Evolutionary conservation across 352 stramenopile genomes (phyloP), one percentile per base, ranked within the genome.

Genomic region (Pythium volutum): DNA sequence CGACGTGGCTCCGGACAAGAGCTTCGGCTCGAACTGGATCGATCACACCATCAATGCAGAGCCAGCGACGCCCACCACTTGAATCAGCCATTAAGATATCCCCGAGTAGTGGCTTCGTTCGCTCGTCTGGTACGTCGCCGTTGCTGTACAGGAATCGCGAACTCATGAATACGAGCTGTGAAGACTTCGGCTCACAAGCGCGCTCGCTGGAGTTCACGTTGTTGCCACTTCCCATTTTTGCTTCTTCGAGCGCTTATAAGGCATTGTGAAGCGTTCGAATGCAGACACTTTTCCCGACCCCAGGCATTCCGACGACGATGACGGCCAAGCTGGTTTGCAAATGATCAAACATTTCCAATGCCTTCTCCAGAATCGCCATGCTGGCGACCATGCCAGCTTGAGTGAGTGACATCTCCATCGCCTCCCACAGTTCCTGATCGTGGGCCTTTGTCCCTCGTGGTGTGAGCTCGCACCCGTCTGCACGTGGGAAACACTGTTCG

Each of bases 231-330:
- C 20, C 12, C 16, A 55, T 27, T 45, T 74, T 57, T n/a, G 56
- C 71, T 16, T 69, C 22, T 23, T 84, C 74, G 14, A 89, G 56
- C 0, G 76, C 80, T 20, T 66, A 48, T 8, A 89, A 56, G 11
- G 80, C 77, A 11, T 74, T 69, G 41, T 87, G 76, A 0, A 89
- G 58, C 3, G 61, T 70, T 23, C 60, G 77, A 49, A 89, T 69
- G 26, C 74, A 85, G 3, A 68, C 76, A 3, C 62, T 77, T 45
- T 89, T 89, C 4, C 80, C 80, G 31, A 62, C 66, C 7, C 67
- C 78, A 12, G 57, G 12, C 26, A 39, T 9, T n/a, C 80, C 80
- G 16, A 78, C 69, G 0, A 89, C 69, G 25, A 84, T 23, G 4
- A 76, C 63, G 15, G 59, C 52, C 26, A 58, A 43, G 38, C 71